Conservation (phyloP, 2,329 filamentous ascomycete species). For the Fusarium caatingaense region DNA sequence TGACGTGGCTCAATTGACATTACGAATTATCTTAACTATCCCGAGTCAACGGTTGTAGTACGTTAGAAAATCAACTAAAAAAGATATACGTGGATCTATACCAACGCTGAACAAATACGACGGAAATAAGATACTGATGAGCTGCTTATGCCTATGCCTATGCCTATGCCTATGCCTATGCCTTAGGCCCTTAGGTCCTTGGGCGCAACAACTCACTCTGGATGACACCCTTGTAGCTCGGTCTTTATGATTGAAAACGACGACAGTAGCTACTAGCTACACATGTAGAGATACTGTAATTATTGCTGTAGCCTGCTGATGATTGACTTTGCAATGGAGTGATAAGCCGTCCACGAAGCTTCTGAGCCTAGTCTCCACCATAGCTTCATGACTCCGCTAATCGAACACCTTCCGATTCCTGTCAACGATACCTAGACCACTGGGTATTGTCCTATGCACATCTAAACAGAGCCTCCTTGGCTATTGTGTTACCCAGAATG, state of each 20-base stretch:
- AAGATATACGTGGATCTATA: neutral
- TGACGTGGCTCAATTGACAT: neutral
- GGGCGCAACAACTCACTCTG: neutral
- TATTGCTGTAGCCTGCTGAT: neutral
- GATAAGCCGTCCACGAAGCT: neutral
- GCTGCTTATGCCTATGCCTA: too few species aligned
- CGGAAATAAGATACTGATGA: conserved; percentile 15
- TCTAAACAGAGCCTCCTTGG: neutral
- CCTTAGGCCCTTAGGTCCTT: neutral
- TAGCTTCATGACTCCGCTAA: neutral
- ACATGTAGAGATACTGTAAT: neutral
- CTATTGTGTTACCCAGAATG: neutral
- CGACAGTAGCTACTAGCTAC: neutral
- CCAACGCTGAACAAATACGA: conserved; percentile 1
- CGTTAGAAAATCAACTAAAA: neutral
- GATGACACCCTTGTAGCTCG: neutral
- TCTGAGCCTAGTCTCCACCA: neutral
- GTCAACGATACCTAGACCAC: too few species aligned
- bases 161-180: neutral
- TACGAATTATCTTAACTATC: neutral
- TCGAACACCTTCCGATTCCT: neutral
- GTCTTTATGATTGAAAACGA: neutral
- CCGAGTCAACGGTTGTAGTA: neutral
- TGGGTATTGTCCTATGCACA: neutral
- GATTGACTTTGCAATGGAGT: neutral